Percentiles rank a stretch among this genome's conserved stretches.
Evolutionary conservation across 352 stramenopile species (phyloP).

Genomic region (Phytophthora idaei): DNA sequence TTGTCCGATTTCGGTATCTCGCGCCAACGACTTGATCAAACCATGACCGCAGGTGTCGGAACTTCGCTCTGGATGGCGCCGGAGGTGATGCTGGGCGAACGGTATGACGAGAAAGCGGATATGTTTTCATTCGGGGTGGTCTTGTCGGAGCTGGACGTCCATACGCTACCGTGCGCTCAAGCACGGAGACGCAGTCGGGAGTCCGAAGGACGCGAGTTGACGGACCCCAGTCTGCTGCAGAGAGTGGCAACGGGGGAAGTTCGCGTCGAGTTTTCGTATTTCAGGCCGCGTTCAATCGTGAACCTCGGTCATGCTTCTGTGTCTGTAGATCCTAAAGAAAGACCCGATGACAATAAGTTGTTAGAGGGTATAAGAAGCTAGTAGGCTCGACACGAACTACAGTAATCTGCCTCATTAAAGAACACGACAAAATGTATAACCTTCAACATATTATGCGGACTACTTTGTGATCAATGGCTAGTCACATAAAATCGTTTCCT

Average conservation of each 20-base stretch:
- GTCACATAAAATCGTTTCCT: too few species aligned
- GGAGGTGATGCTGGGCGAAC: conserved; percentile 11
- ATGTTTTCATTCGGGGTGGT: conserved; percentile 27
- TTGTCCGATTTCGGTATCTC: conserved; percentile 37
- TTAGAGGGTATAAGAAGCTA: too few species aligned
- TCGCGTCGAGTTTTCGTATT: conserved; percentile 25
- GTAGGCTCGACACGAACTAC: too few species aligned
- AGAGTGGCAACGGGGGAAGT: conserved; percentile 5
- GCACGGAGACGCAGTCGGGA: background rate
- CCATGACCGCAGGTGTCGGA: conserved; percentile 32
- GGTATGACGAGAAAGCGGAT: conserved; percentile 19
- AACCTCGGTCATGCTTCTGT: conserved; percentile 14
- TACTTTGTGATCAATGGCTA: too few species aligned
- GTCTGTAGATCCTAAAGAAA: conserved; percentile 7
- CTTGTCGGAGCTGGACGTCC: conserved; percentile 18
- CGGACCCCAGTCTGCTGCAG: conserved; percentile 13
- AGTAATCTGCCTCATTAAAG: too few species aligned
- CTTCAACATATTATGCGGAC: too few species aligned
- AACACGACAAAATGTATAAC: too few species aligned
- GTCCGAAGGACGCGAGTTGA: conserved; percentile 5
- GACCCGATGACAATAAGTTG: background rate
- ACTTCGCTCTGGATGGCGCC: conserved; percentile 27
- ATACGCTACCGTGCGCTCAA: conserved; percentile 3
- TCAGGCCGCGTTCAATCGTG: conserved; percentile 4
- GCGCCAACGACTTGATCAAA: conserved; percentile 14